A percentile compares a stretch with the other conserved stretches of the same genome.
Conservation (phyloP, 176 grass and related monocot genomes). For the Poa annua region DNA sequence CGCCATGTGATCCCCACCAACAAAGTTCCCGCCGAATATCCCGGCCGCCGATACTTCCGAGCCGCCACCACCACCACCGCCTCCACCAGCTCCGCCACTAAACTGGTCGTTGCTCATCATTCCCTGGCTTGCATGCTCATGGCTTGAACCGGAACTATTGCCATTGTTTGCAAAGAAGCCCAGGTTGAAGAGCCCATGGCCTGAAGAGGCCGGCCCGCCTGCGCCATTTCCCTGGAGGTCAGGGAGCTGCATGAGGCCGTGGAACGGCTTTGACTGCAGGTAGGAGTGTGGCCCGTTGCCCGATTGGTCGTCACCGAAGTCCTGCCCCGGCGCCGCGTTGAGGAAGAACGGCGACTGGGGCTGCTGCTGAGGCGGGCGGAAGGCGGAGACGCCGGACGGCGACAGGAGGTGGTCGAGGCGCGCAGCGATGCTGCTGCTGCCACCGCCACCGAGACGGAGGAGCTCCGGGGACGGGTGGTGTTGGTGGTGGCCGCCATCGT, state of each 20-base stretch:
- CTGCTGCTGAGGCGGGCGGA: constrained; percentile 63
- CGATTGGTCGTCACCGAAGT: constrained; percentile 56
- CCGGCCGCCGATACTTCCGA: constrained; percentile 50
- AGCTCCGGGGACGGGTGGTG: constrained; percentile 58
- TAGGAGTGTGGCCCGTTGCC: constrained; percentile 53
- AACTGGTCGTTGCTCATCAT: constrained; percentile 54
- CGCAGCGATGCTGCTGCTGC: constrained; percentile 43
- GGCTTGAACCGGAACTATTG: constrained; percentile 51
- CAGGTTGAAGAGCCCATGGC: constrained; percentile 63
- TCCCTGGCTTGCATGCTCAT: constrained; percentile 60
- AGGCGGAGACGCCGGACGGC: constrained; percentile 53
- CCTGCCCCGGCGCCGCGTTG: constrained; percentile 51
- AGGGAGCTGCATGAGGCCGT: constrained; percentile 91
- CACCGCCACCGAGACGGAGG: constrained; percentile 57
- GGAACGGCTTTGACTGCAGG: constrained; percentile 78
- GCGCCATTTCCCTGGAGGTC: constrained; percentile 74
- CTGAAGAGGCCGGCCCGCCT: constrained; percentile 28
- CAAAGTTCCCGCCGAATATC: constrained; percentile 65
- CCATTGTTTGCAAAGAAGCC: constrained; percentile 67
- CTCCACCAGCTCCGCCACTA: constrained; percentile 45
- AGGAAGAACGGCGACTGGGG: constrained; percentile 51
- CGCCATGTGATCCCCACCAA: constrained; percentile 60
- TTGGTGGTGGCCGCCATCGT: constrained; percentile 45
- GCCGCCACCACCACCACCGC: background rate
- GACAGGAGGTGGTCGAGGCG: constrained; percentile 77